These are phyloP conservation scores for Yamadazyma akitaensis DNA, from an alignment of 805 yeast genomes.

Conservation along the genomic window DNA sequence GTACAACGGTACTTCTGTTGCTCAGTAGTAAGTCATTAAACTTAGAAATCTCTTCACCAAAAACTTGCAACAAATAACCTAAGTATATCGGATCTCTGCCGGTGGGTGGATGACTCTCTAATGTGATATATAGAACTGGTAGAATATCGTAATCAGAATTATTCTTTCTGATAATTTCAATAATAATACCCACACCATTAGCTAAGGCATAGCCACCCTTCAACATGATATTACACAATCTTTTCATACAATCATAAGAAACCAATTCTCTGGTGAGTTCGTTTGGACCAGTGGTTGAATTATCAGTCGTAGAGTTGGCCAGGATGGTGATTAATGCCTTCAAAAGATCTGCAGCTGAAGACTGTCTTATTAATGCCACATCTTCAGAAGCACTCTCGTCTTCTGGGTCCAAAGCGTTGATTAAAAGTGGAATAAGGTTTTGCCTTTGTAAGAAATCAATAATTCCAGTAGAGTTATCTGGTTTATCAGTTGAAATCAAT, in stretches of 20 bases:
- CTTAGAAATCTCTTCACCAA: conserved; percentile 34
- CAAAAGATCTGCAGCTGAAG: conserved; percentile 44
- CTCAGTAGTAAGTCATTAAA: conserved; percentile 35
- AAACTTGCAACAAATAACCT: conserved; percentile 41
- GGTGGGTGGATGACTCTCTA: conserved; percentile 46
- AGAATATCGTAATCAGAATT: conserved; percentile 45
- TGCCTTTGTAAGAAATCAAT: conserved; percentile 44
- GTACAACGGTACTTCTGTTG: conserved; percentile 14
- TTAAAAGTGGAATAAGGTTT: conserved; percentile 31
- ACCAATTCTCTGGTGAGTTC: conserved; percentile 45
- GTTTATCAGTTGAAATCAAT: conserved; percentile 44
- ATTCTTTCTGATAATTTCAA: conserved; percentile 44
- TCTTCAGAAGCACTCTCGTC: conserved; percentile 12
- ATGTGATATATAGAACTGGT: conserved; percentile 42
- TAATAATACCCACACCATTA: conserved; percentile 48
- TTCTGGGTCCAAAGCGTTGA: conserved; percentile 30
- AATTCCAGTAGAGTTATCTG: conserved; percentile 45
- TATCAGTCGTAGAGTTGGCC: conserved; percentile 45
- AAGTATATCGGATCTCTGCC: conserved; percentile 47
- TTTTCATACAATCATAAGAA: conserved; percentile 32
- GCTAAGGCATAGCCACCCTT: conserved; percentile 46
- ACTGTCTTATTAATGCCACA: conserved; percentile 29
- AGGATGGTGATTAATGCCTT: conserved; percentile 45
- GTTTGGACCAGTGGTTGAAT: conserved; percentile 45
- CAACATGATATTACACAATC: conserved; percentile 38